Evolutionary conservation across 495 filamentous ascomycete species (phyloP), one percentile per base, ranked within the genome.

Genomic region (Aspergillus mulundensis): DNA sequence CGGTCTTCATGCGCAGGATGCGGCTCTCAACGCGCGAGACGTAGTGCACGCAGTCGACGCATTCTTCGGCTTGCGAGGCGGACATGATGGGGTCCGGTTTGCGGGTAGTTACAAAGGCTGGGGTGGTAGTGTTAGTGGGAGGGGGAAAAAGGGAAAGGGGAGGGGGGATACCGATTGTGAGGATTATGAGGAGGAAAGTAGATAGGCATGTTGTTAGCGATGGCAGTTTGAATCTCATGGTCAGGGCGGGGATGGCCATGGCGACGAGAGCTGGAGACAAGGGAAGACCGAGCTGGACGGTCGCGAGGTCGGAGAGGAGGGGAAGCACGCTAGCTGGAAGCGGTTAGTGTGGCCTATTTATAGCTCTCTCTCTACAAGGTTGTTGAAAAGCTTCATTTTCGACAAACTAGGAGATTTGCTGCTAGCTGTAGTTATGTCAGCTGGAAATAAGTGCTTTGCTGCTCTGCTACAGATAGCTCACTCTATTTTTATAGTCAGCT

Each of bases 11-110:
- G 25, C 25, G 1, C 0, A n/a, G 19, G 19, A 59, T 48, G 50
- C 54, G 54, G 46, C 16, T 36, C 5, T 61, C 48, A 8, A 61
- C 32, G 25, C 34, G 41, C n/a, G 41, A 20, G 24, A 50, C 49
- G 36, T 61, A 56, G 52, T 56, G 44, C 4, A 61, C 41, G 43
- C 58, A 61, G 20, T 56, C 58, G 12, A 54, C 53, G 38, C 58
- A 61, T 15, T 44, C 45, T 7, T 49, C 57, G 5, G n/a, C 38
- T 12, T 40, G 38, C 14, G 3, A 4, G 5, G 14, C 15, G 3
- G 38, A 40, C 38, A 40, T 40, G n/a, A 40, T 18, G 19, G 42
- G 42, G 12, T 40, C 38, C 4, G 38, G 1, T 18, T 12, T 18
- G 15, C 38, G 38, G 15, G 38, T 18, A 2, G 14, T 6, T 1